These are phyloP conservation scores for Alternaria arbusti DNA, from an alignment of 2,329 filamentous ascomycete species.

Conservation along the genomic window DNA sequence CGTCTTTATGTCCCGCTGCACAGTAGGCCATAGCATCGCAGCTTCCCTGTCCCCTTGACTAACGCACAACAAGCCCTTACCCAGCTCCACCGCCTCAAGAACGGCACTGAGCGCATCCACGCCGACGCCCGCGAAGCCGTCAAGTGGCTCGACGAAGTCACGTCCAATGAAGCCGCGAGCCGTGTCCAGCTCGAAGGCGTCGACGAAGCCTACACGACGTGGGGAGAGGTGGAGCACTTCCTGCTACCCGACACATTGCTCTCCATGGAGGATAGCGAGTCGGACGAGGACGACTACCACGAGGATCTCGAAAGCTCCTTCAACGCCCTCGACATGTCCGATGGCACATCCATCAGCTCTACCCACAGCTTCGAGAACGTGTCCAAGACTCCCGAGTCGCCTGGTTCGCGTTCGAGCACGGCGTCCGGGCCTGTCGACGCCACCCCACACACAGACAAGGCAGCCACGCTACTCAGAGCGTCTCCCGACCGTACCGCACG, in stretches of 20 bases:
- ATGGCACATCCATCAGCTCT: conserved; percentile 53
- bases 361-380: conserved; percentile 48
- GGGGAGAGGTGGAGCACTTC: conserved; percentile 58
- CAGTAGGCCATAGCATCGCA: conserved; percentile 47
- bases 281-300: conserved; percentile 44
- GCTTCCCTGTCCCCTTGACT: conserved; percentile 17
- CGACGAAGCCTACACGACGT: conserved; percentile 55
- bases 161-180: conserved; percentile 46
- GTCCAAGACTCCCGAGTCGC: conserved; percentile 50
- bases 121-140: conserved; percentile 57
- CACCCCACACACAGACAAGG: conserved; percentile 30
- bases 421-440: conserved; percentile 29
- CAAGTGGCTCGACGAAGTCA: conserved; percentile 59
- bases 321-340: conserved; percentile 44
- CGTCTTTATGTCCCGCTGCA: conserved; percentile 59
- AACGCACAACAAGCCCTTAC: conserved; percentile 50
- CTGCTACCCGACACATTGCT: conserved; percentile 57
- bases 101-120: conserved; percentile 50
- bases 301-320: conserved; percentile 49
- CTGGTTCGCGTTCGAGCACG: conserved; percentile 45
- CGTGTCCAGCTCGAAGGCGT: conserved; percentile 56
- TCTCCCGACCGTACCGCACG: conserved; percentile 39
- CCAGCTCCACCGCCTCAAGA: conserved; percentile 54
- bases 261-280: conserved; percentile 54
- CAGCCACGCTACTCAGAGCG: conserved; percentile 8